These are phyloP conservation scores for Russula virescens DNA, from an alignment of 768 basidiomycete species.

Conservation along the genomic window DNA sequence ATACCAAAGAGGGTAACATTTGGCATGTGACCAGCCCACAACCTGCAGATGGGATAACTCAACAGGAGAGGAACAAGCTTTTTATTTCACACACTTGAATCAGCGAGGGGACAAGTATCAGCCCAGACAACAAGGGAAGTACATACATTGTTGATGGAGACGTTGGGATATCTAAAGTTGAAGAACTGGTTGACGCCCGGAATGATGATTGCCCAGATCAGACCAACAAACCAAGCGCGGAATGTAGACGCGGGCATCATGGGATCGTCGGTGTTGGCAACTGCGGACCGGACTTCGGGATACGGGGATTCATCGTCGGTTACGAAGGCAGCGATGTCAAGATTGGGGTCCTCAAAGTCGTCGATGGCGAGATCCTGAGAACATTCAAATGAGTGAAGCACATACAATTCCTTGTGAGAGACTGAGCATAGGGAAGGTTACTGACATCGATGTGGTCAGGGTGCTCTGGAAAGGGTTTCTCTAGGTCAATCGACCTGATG, in stretches of 20 bases:
- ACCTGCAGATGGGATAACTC: neutral
- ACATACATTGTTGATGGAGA: neutral
- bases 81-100: neutral
- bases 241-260: neutral
- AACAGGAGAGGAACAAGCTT: neutral
- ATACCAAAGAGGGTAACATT: slow-evolving; percentile 48
- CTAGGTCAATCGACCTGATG: no score
- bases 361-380: no score
- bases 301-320: no score
- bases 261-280: no score
- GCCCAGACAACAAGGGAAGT: neutral
- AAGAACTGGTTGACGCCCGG: neutral
- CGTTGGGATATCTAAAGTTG: neutral
- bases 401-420: no score
- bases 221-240: neutral
- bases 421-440: no score
- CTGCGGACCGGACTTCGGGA: no score
- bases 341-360: no score
- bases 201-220: neutral
- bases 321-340: no score
- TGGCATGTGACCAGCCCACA: slow-evolving; percentile 39
- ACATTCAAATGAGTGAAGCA: no score
- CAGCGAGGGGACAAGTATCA: neutral
- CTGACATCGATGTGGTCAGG: no score
- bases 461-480: no score